Percentiles rank a stretch among this genome's conserved stretches.
These are phyloP conservation scores for Trichoderma sp. DNA, from an alignment of 2,329 filamentous ascomycete genomes.

Conservation along the genomic window DNA sequence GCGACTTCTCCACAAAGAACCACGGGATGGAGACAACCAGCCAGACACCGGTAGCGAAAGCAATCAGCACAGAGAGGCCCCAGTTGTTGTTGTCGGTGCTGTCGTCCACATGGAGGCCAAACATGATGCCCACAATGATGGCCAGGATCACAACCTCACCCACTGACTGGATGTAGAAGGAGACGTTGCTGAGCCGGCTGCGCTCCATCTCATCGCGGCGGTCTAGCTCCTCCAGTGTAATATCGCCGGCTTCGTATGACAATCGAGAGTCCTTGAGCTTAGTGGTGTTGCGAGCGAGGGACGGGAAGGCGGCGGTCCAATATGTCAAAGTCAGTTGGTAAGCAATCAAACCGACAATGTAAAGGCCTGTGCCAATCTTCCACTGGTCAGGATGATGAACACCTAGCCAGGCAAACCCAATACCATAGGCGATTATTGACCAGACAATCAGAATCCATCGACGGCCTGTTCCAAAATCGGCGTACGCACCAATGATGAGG, in stretches of 20 bases:
- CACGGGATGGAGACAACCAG: slow-evolving; percentile 61
- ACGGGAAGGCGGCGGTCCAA: slow-evolving; percentile 59
- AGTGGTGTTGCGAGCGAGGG: slow-evolving; percentile 37
- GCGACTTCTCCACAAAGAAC: slow-evolving; percentile 63
- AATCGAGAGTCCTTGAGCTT: slow-evolving; percentile 33
- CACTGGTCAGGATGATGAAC: slow-evolving; percentile 60
- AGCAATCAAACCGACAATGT: slow-evolving; percentile 63
- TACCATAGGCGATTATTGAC: slow-evolving; percentile 58
- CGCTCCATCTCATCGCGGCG: slow-evolving; percentile 59
- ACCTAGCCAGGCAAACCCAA: slow-evolving; percentile 66
- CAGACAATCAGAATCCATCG: slow-evolving; percentile 58
- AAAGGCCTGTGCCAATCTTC: slow-evolving; percentile 58
- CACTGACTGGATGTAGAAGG: slow-evolving; percentile 62
- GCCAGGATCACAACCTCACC: slow-evolving; percentile 62
- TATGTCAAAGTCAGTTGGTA: slow-evolving; percentile 68
- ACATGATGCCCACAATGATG: slow-evolving; percentile 63
- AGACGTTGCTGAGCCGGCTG: slow-evolving; percentile 60
- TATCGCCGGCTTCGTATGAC: slow-evolving; percentile 40
- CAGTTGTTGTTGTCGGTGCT: slow-evolving; percentile 62
- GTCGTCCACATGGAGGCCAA: slow-evolving; percentile 57
- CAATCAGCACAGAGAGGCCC: slow-evolving; percentile 63
- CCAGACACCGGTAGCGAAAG: slow-evolving; percentile 64
- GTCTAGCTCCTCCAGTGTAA: slow-evolving; percentile 59
- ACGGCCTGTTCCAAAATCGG: slow-evolving; percentile 64
- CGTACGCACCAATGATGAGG: slow-evolving; percentile 50